Evolutionary conservation across 352 stramenopile genomes (phyloP), one percentile per base, ranked within the genome.

Genomic region (Pythium vanterpoolii): DNA sequence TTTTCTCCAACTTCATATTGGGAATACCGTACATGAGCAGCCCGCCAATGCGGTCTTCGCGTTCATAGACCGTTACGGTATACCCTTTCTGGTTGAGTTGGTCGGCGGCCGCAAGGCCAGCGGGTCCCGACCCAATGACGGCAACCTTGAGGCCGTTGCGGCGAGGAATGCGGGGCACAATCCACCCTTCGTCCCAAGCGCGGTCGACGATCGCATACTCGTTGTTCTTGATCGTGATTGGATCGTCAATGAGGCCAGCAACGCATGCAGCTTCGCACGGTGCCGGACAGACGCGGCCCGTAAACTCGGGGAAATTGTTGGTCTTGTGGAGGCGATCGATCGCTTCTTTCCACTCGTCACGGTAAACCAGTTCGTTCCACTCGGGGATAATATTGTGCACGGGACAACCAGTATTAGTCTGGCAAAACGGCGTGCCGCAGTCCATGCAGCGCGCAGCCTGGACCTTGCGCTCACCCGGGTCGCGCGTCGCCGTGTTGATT

Each of bases 251-350:
- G 23, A 99, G 80, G 5, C 96, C 96, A 11, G 95, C 94, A 3
- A 99, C 96, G 62, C 96, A 99, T 3, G 90, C 95, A 14, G 90
- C 89, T 67, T 99, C 96, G 60, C 96, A 99, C 6, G 96, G 96
- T 53, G 96, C 96, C 13, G 96, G 96, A 67, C 96, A 99, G 16
- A 99, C 96, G 56, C 96, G 84, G 61, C 96, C 96, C 1, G 96
- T 99, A 68, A 99, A 99, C 78, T 99, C 96, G 13, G 96, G 96
- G 72, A 99, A 99, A 80, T 99, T 99, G 83, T 99, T 99, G 58
- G 96, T 99, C 77, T 97, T 97, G 78, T 98, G 94, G 59, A 99
- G 77, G 2, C 94, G 86, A 51, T 98, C 88, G 69, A 96, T 98
- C 30, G 96, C 96, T 62, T 98, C 95, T 55, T 91, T 86, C 96